These are phyloP conservation scores for Calycina herbarum DNA, from an alignment of 2,329 filamentous ascomycete genomes.

Conservation along the genomic window DNA sequence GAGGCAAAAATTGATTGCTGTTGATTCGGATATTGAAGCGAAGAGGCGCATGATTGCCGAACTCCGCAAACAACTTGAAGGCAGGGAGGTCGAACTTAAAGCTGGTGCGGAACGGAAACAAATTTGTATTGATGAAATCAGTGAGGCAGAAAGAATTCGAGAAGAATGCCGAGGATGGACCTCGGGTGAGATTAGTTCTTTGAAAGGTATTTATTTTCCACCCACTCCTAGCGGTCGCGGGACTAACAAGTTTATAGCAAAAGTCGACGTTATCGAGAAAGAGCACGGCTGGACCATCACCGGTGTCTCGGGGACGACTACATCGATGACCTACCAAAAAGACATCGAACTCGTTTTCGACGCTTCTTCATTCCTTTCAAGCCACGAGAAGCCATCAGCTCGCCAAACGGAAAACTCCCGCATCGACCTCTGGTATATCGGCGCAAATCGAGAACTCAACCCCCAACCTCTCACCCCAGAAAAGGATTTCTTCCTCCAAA, in stretches of 20 bases:
- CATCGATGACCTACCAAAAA: slow-evolving; percentile 73
- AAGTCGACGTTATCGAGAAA: slow-evolving; percentile 65
- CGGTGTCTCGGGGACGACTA: slow-evolving; percentile 57
- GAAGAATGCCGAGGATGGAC: slow-evolving; percentile 92
- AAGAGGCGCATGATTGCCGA: slow-evolving; percentile 68
- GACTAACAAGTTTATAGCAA: slow-evolving; percentile 50
- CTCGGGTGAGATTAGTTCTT: slow-evolving; percentile 70
- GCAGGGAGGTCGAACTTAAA: slow-evolving; percentile 65
- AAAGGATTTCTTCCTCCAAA: slow-evolving; percentile 73
- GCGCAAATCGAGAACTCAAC: slow-evolving; percentile 54
- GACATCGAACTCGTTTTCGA: slow-evolving; percentile 76
- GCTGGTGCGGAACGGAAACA: slow-evolving; percentile 66
- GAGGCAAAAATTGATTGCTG: slow-evolving; percentile 63
- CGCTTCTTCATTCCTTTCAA: slow-evolving; percentile 56
- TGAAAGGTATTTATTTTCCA: slow-evolving; percentile 64
- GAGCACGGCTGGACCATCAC: slow-evolving; percentile 71
- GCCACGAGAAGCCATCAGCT: slow-evolving; percentile 16
- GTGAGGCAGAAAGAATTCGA: slow-evolving; percentile 76
- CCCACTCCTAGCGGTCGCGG: slow-evolving; percentile 33
- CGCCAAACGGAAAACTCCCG: slow-evolving; percentile 44
- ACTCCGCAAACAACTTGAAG: slow-evolving; percentile 64
- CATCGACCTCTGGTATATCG: slow-evolving; percentile 72
- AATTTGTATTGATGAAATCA: slow-evolving; percentile 71
- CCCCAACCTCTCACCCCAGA: slow-evolving; percentile 60
- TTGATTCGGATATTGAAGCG: slow-evolving; percentile 68